Percentiles rank a stretch among this genome's conserved stretches.
Evolutionary conservation across 2,329 filamentous ascomycete species (phyloP).

Genomic region (Botrytis fragariae): DNA sequence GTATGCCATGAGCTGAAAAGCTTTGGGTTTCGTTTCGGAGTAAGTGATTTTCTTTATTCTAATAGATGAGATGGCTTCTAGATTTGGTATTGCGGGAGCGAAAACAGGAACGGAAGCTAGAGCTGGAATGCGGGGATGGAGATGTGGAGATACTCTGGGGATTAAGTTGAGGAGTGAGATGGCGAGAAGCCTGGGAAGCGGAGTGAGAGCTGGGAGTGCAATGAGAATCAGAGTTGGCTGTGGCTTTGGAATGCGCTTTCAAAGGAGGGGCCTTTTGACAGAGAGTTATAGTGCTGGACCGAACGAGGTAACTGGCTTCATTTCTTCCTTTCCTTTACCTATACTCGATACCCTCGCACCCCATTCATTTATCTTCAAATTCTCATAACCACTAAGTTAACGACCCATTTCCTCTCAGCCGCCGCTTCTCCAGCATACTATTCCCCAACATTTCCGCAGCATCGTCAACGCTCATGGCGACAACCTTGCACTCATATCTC

Average conservation of each 20-base stretch:
- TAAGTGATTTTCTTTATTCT: not conserved
- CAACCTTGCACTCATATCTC: constrained; percentile 55
- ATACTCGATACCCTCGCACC: not conserved
- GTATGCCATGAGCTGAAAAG: not conserved
- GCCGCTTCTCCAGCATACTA: constrained; percentile 63
- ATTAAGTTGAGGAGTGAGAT: not conserved
- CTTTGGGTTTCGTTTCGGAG: not conserved
- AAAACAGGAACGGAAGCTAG: not conserved
- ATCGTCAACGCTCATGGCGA: constrained; percentile 65
- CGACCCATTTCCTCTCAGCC: constrained; percentile 49
- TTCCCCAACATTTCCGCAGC: constrained; percentile 68
- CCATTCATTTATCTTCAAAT: not conserved
- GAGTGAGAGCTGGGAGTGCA: not conserved
- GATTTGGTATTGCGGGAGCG: not conserved
- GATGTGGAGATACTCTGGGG: not conserved
- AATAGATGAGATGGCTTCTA: not conserved
- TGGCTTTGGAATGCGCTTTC: not conserved
- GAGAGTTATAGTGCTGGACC: constrained; percentile 39
- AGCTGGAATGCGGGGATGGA: not conserved
- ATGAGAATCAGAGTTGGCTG: not conserved
- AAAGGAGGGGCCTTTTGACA: constrained; percentile 35
- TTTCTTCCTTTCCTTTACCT: constrained; percentile 16
- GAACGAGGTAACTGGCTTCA: constrained; percentile 34
- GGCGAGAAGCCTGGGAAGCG: not conserved
- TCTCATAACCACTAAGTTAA: not conserved